These are phyloP conservation scores for Malus hybrid DNA, from an alignment of 331 rosid genomes.

Conservation along the genomic window DNA sequence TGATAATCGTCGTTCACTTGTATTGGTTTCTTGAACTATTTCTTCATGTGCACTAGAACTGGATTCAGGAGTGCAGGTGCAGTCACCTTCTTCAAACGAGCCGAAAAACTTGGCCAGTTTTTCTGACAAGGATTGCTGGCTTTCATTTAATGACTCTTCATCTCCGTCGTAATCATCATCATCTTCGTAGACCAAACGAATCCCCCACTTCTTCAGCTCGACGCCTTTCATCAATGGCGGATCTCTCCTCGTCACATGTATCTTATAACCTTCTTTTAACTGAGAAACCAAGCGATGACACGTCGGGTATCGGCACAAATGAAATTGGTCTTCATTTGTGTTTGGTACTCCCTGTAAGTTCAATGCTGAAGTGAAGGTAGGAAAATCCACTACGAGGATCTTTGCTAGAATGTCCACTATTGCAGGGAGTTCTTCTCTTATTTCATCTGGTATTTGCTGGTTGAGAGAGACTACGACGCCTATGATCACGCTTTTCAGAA, in stretches of 20 bases:
- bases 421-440: conserved; percentile 14
- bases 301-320: conserved; percentile 32
- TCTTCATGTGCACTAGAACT: background rate
- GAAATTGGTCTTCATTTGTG: conserved; percentile 40
- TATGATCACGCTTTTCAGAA: conserved; percentile 33
- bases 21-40: background rate
- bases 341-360: conserved; percentile 37
- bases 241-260: conserved; percentile 23
- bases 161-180: conserved; percentile 58
- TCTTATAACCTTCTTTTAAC: conserved; percentile 33
- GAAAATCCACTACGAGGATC: conserved; percentile 23
- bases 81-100: background rate
- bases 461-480: conserved; percentile 40
- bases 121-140: conserved; percentile 43
- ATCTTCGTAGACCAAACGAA: conserved; percentile 50
- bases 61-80: background rate
- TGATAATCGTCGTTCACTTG: background rate
- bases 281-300: conserved; percentile 18
- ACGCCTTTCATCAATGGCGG: conserved; percentile 32
- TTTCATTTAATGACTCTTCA: conserved; percentile 29
- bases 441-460: conserved; percentile 23
- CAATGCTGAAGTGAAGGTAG: conserved; percentile 11
- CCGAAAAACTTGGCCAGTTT: conserved; percentile 44
- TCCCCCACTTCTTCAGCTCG: conserved; percentile 40
- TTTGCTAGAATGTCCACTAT: conserved; percentile 28